Evolutionary conservation across 2,329 filamentous ascomycete species (phyloP), one percentile per base, ranked within the genome.

Genomic region (Nemania sp.): DNA sequence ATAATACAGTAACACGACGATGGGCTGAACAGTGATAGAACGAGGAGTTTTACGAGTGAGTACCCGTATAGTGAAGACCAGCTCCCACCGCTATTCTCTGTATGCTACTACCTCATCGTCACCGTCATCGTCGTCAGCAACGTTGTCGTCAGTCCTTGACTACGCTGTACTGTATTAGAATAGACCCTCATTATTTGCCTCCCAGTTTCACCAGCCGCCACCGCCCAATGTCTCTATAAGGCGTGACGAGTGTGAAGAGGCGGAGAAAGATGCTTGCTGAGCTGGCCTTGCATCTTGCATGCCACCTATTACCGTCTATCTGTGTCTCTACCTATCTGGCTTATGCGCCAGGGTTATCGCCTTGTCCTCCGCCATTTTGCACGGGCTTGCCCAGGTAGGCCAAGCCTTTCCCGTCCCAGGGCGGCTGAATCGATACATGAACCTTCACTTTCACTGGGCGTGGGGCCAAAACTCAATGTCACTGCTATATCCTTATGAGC

Each of bases 281-380:
- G 64, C 53, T 66, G 63, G 64, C 64, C 61, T 54, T 66, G 64
- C 64, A 66, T 66, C 53, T 57, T 60, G 61, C 63, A 62, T 64
- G 56, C 56, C 57, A 60, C 56, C 51, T 60, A 54, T 57, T 49
- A 52, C 15, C 39, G 14, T 28, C 44, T 39, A 23, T 34, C 23
- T 36, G 2, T 31, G 26, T 12, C 24, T 20, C 19, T 20, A 19
- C n/a, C 5, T 36, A 39, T 40, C 9, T 5, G 19, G 23, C 20
- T 6, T 37, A 37, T 22, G 34, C 15, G 17, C 17, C 15, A 6
- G 34, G 14, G 36, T 20, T 9, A 20, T 43, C 20, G 42, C 51
- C 28, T 42, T 37, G 19, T 34, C 11, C 23, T 37, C 52, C 39
- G 48, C 43, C 45, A 39, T 52, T 55, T 43, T 40, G 24, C 41